Conservation (phyloP, 805 yeast species). For the Zygotorulaspora florentina region DNA sequence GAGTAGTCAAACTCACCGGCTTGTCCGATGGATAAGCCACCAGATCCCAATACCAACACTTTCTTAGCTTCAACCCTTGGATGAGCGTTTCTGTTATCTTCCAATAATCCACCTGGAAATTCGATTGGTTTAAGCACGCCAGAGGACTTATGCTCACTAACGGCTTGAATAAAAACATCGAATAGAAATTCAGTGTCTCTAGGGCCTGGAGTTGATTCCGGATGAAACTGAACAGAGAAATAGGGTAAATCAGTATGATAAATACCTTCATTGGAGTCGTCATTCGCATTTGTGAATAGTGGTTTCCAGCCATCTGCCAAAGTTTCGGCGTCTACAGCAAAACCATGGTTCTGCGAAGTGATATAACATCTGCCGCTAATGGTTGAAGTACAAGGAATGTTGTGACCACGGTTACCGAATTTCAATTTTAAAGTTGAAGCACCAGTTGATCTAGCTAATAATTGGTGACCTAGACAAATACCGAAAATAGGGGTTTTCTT, state of each 20-base stretch:
- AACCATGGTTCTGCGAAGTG: slow-evolving; percentile 98
- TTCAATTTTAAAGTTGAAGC: slow-evolving; percentile 88
- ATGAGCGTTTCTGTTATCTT: slow-evolving; percentile 67
- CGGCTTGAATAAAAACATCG: slow-evolving; percentile 85
- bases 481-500: slow-evolving; percentile 90
- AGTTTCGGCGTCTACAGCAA: slow-evolving; percentile 83
- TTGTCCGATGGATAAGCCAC: slow-evolving; percentile 97
- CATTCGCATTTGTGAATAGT: slow-evolving; percentile 91
- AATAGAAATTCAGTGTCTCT: slow-evolving; percentile 96
- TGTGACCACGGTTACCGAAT: slow-evolving; percentile 99
- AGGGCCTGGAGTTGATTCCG: slow-evolving; percentile 99
- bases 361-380: slow-evolving; percentile 95
- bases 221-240: slow-evolving; percentile 98
- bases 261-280: slow-evolving; percentile 97
- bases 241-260: slow-evolving; percentile 82
- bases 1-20: slow-evolving; percentile 99
- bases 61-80: slow-evolving; percentile 85
- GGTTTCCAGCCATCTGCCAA: slow-evolving; percentile 84
- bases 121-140: slow-evolving; percentile 59
- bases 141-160: slow-evolving; percentile 57
- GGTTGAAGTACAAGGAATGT: slow-evolving; percentile 89
- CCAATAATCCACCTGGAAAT: slow-evolving; percentile 86
- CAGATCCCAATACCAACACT: slow-evolving; percentile 92
- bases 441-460: slow-evolving; percentile 91
- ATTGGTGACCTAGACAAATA: slow-evolving; percentile 97